Evolutionary conservation across 768 basidiomycete genomes (phyloP), one percentile per base, ranked within the genome.

Genomic region (Boletus bicolor): DNA sequence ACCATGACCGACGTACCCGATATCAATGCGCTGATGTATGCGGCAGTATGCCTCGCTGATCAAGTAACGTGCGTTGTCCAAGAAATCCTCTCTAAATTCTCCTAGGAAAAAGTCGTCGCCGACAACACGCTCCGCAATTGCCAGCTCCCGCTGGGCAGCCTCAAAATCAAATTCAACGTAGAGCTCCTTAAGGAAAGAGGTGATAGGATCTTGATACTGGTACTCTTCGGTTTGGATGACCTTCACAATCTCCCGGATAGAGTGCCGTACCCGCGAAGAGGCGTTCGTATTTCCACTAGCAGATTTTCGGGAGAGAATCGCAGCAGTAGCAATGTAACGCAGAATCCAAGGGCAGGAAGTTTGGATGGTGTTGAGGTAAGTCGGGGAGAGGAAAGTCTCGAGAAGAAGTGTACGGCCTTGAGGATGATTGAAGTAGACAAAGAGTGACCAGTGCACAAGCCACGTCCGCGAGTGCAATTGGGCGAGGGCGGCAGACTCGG

Each of bases 301-400:
- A 0, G 89, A 78, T 68, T 93, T 91, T 63, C 93, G 86, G 17
- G 92, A 91, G 64, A 98, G 86, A 62, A 99, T 86, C 38, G 94
- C 93, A 5, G 97, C 94, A 24, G 90, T 86, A 19, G 93, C 86
- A 61, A 98, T 85, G 78, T 98, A 98, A 48, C 97, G 87, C 51
- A 98, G 79, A 64, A 98, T 82, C 89, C 95, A 97, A 0, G 96
- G 95, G 52, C 81, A 91, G 5, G 93, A 86, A 0, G 95, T 97
- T 72, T 98, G 97, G 71, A 98, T 95, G 12, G 97, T 98, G 77
- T 98, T 97, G 71, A 99, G 89, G 79, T 98, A 98, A 1, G 91
- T 90, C 2, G 95, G 95, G 19, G 90, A 82, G 68, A 98, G 87
- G 86, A 98, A 99, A 1, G 91, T 93, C 68, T 98, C 97, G 63